Percentiles rank a stretch among this genome's conserved stretches.
phyloP scores from a whole-genome alignment of 164 flowering plant species.

The Berberis vulgaris region DNA sequence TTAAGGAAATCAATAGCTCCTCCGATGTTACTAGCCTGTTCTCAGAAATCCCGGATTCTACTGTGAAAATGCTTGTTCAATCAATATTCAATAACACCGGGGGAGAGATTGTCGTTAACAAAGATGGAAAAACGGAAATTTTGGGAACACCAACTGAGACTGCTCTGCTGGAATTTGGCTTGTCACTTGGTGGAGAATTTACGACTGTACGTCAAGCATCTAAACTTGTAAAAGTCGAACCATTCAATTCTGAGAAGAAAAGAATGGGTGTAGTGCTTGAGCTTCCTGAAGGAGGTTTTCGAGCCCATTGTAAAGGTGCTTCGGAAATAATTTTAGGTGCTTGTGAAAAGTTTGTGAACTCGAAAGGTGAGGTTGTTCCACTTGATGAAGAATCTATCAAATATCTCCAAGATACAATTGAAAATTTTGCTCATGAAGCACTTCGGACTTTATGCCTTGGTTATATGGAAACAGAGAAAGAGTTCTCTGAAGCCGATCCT shows the following conservation, averaged over 20 bases:
- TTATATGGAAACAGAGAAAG: constrained; percentile 10
- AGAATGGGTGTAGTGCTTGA: constrained; percentile 60
- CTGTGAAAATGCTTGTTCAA: not conserved
- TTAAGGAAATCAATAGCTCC: not conserved
- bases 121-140: constrained; percentile 1
- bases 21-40: not conserved
- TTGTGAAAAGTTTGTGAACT: too few relatives aligned
- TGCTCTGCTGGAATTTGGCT: constrained; percentile 1
- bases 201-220: not conserved
- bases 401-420: constrained; percentile 13
- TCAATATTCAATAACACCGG: too few relatives aligned
- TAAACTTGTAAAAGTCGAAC: constrained; percentile 62
- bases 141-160: constrained; percentile 6
- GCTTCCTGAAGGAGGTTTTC: constrained; percentile 52
- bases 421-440: constrained; percentile 64
- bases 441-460: constrained; percentile 75
- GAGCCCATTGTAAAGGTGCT: constrained; percentile 61
- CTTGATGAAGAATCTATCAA: too few relatives aligned
- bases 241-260: constrained; percentile 68
- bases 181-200: constrained; percentile 7
- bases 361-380: too few relatives aligned
- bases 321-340: constrained; percentile 59
- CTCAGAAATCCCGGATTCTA: not conserved
- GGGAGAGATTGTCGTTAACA: too few relatives aligned
- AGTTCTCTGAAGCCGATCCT: too few relatives aligned